Base-by-base conservation (phyloP, 495 filamentous ascomycete species). In the Immersiella caudata region DNA sequence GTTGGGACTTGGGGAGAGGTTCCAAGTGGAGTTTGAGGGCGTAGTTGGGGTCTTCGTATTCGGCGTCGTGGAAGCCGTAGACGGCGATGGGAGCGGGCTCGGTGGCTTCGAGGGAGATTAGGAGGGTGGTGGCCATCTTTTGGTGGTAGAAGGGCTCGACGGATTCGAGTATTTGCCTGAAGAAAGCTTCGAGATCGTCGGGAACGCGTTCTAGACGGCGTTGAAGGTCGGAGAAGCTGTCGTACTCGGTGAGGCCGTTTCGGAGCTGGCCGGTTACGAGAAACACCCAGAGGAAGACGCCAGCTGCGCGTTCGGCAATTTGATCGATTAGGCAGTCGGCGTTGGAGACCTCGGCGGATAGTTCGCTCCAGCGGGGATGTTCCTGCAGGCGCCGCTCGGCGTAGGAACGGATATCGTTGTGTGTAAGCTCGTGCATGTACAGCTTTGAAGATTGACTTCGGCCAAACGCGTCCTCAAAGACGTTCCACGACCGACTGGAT, bases 401-500 rank as follows among this genome's bases (percentile, higher is more conserved):
- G 26, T 62, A 67, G 9, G 6, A 8, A 2, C 49, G 21, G 20
- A 80, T 80, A 50, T 83, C 78, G 7, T 70, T 50, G 20, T 66
- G 36, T 0, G 76, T 81, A 0, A 77, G 62, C 20, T 73, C 64
- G 24, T 74, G 66, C 5, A 72, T 52, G 49, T 70, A 67, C 3
- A 75, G 50, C 21, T 70, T 56, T 21, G 61, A 27, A 0, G 55
- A n/a, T 16, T 33, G 20, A 26, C 57, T n/a, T 12, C 62, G n/a
- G 0, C 71, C 75, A 57, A 85, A 84, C 0, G 70, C 70, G 58
- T 81, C 71, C 24, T 78, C 67, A 64, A 86, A 85, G 1, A 74
- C 70, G 27, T 77, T 74, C 79, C 79, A 83, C 0, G 82, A 79
- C 0, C 83, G 78, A 67, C 85, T 86, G n/a, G 83, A 83, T 0